Percentiles rank a stretch among this genome's conserved stretches.
Conservation (phyloP, 257 asterid genomes). For the Avicennia marina region DNA sequence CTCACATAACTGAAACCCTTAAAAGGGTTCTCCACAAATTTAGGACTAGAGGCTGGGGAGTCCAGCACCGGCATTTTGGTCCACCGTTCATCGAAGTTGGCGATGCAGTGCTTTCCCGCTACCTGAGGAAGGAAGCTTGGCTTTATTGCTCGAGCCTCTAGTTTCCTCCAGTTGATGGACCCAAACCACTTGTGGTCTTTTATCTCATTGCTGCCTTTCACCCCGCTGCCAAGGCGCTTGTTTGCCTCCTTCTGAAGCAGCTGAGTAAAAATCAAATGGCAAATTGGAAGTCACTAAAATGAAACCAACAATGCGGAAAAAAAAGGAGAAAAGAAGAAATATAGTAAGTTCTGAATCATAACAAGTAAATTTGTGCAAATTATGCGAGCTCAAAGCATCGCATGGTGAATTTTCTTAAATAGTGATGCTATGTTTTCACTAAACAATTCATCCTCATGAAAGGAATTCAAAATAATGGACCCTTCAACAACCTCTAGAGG, state of each 20-base stretch:
- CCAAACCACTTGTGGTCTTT: constrained; percentile 68
- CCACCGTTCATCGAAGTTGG: constrained; percentile 53
- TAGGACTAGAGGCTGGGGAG: constrained; percentile 8
- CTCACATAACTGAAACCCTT: not conserved
- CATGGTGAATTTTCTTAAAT: too few relatives aligned
- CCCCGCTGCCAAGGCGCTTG: constrained; percentile 59
- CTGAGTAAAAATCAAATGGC: too few relatives aligned
- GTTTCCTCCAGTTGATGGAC: constrained; percentile 67
- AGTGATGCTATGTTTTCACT: too few relatives aligned
- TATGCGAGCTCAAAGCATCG: too few relatives aligned
- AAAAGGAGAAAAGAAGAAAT: too few relatives aligned
- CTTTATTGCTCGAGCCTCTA: constrained; percentile 55
- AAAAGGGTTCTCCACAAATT: not conserved
- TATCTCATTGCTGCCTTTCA: constrained; percentile 47
- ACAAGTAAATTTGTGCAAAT: too few relatives aligned
- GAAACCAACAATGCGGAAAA: too few relatives aligned
- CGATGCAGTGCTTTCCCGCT: constrained; percentile 57
- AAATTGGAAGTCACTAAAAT: too few relatives aligned
- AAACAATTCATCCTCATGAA: too few relatives aligned
- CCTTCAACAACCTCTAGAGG: too few relatives aligned
- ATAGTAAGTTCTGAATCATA: too few relatives aligned
- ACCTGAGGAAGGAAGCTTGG: constrained; percentile 75
- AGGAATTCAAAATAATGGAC: too few relatives aligned
- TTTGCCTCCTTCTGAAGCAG: constrained; percentile 59
- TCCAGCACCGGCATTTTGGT: constrained; percentile 1